A percentile compares a stretch with the other conserved stretches of the same genome.
Conservation (phyloP, 2,329 filamentous ascomycete genomes). For the Sarocladiaceae sp. region DNA sequence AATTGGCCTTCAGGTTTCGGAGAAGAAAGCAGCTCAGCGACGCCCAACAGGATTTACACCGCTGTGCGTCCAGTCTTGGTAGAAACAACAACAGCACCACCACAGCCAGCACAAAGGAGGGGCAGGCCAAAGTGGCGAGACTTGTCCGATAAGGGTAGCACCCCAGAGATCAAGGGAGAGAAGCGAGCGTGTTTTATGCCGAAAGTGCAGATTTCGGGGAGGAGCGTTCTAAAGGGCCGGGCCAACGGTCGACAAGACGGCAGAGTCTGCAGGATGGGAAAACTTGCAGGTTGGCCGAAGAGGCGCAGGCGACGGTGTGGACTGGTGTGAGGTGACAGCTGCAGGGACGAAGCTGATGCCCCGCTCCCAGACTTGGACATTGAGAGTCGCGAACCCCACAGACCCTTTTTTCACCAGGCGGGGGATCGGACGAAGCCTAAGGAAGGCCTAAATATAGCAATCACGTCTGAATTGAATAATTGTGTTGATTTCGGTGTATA, state of each 20-base stretch:
- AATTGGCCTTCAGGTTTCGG: background rate
- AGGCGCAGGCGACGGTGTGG: background rate
- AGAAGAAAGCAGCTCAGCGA: background rate
- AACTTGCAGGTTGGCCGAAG: background rate
- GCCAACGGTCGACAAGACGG: background rate
- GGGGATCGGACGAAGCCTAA: too few relatives aligned
- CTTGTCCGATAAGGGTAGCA: background rate
- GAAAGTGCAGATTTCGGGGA: background rate
- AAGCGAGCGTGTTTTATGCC: background rate
- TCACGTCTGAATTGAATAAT: too few relatives aligned
- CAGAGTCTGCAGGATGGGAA: conserved; percentile 1
- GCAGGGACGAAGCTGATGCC: conserved; percentile 2
- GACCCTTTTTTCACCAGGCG: background rate
- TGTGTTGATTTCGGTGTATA: too few relatives aligned
- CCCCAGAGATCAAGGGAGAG: background rate
- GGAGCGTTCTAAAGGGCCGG: background rate
- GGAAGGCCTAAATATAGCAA: too few relatives aligned
- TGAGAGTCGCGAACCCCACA: background rate
- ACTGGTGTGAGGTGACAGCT: conserved; percentile 1
- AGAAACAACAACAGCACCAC: too few relatives aligned
- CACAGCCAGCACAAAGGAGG: background rate
- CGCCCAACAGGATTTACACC: background rate
- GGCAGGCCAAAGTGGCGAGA: background rate
- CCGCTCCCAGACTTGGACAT: background rate
- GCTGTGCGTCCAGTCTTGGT: too few relatives aligned